Evolutionary conservation across 2,329 filamentous ascomycete genomes (phyloP).

Genomic region (Sarocladiaceae sp.): DNA sequence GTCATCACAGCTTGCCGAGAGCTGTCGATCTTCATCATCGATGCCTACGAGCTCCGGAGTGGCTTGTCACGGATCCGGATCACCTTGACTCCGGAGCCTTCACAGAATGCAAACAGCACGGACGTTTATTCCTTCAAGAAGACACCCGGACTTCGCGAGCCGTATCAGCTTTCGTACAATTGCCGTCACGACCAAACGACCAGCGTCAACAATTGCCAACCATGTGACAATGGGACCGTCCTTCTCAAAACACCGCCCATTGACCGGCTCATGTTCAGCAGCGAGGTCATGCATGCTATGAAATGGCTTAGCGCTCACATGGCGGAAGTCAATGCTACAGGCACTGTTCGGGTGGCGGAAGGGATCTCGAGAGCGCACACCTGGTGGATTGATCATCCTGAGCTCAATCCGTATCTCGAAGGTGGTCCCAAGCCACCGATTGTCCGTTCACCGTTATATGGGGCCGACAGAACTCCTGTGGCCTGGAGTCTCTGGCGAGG

Average conservation of each 20-base stretch:
- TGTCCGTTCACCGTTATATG: background rate
- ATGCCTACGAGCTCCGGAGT: background rate
- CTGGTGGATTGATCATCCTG: background rate
- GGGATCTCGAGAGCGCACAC: background rate
- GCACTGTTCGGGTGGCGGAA: background rate
- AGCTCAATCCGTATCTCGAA: background rate
- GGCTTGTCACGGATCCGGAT: background rate
- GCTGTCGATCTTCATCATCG: background rate
- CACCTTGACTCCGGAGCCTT: background rate
- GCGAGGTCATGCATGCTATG: background rate
- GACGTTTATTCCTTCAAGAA: background rate
- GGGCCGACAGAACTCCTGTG: background rate
- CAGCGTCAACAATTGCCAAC: background rate
- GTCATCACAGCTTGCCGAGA: background rate
- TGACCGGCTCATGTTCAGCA: background rate
- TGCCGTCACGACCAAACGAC: background rate
- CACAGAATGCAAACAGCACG: background rate
- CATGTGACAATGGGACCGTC: background rate
- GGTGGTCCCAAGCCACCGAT: background rate
- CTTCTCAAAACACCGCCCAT: background rate
- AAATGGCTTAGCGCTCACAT: background rate
- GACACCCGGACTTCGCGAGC: no score
- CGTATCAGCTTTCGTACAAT: background rate
- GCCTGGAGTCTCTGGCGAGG: background rate
- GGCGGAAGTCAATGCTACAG: background rate